Evolutionary conservation across 306 rosid species (phyloP), one percentile per base, ranked within the genome.

Genomic region (Coriaria nepalensis): DNA sequence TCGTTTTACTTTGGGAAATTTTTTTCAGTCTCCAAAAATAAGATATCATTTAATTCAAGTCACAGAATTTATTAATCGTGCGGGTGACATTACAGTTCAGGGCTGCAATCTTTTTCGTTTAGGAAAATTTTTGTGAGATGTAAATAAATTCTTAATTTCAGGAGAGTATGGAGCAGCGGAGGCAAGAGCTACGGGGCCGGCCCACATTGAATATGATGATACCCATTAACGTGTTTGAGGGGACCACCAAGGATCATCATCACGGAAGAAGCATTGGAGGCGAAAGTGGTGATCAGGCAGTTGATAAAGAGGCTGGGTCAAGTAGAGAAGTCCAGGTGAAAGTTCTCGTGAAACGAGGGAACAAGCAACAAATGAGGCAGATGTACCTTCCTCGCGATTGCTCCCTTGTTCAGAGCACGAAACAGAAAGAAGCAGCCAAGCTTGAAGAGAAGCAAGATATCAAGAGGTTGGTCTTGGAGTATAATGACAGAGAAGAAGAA

Each of bases 291-390:
- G 96, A 85, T 13, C 96, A 92, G 68, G 77, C 70, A 4, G 52
- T 77, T 66, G 92, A 77, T 44, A 94, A 85, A 56, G 87, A 77
- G 56, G 73, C 78, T n/a, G 77, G 75, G 13, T 75, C 75, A 69
- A 84, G 61, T 76, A 90, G 59, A 63, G 95, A 84, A 65, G 75
- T 92, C 54, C 98, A 69, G 71, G 98, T 92, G 71, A 92, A 70
- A 76, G 98, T 92, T 65, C 96, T 92, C 55, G 94, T 92, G 69
- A 92, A 85, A 83, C 95, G 98, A 53, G 98, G 98, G 54, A 92
- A 77, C 86, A 85, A 85, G 72, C 98, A 92, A 62, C 96, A 92
- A 61, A 92, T 93, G 2, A 82, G 79, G 65, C 94, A 92, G 72
- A 92, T 92, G 98, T 78, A 55, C 72, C 77, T 92, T 68, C 98